Evolutionary conservation across 2,329 filamentous ascomycete genomes (phyloP).

Genomic region (Monilinia fructigena): DNA sequence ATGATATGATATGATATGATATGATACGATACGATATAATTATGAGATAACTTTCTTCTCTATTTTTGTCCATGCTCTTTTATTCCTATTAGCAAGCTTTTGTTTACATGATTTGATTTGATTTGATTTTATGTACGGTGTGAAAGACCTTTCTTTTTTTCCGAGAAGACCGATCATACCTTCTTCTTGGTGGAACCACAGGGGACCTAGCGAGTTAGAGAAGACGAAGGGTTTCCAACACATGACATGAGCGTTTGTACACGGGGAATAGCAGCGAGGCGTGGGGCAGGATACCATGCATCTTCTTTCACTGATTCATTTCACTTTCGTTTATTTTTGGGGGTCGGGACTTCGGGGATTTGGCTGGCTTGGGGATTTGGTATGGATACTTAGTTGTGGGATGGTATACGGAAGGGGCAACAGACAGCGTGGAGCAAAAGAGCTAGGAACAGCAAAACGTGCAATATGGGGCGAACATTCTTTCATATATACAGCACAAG

Average conservation of each 20-base stretch:
- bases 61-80: background rate
- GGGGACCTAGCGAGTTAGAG: background rate
- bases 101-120: constrained; percentile 5
- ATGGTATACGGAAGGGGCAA: background rate
- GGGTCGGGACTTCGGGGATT: background rate
- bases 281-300: constrained; percentile 6
- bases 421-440: background rate
- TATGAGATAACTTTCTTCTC: constrained; percentile 23
- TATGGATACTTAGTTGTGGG: background rate
- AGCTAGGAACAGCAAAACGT: background rate
- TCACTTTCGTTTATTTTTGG: background rate
- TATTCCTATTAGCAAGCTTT: background rate
- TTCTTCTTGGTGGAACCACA: background rate
- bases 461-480: background rate
- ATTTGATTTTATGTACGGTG: constrained; percentile 4
- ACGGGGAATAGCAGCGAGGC: background rate
- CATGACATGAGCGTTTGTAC: background rate
- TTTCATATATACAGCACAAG: background rate
- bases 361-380: background rate
- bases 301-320: background rate
- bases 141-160: constrained; percentile 14
- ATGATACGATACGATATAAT: constrained; percentile 45
- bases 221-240: background rate
- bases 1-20: constrained; percentile 50
- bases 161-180: background rate